Evolutionary conservation across 345 rosid species (phyloP), one percentile per base, ranked within the genome.

Genomic region (Durio zibethinus): DNA sequence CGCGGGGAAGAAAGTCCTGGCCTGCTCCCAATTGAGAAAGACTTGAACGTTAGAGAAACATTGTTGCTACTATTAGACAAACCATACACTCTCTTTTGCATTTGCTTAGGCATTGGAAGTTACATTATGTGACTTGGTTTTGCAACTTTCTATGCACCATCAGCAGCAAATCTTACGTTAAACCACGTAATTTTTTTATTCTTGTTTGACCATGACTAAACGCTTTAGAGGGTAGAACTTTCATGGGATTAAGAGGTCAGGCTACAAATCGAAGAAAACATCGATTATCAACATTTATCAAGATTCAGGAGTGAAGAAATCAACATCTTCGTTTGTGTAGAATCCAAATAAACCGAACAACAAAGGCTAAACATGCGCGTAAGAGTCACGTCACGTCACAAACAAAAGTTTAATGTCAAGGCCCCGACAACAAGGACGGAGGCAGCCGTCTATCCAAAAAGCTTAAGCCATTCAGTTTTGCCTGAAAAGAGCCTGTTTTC

Each of bases 351-450:
- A 68, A 68, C 11, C n/a, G 12, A 21, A 8, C 4, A 70, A 21
- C 31, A 52, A 65, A 9, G 33, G n/a, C 18, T 29, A 6, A 40
- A 63, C 23, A 75, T 59, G 78, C 50, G 78, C 50, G 72, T 43
- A 52, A 78, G 50, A 15, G 43, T 50, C 66, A 56, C 23, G 35
- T 64, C 50, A 43, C 38, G 48, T 62, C 72, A 42, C 29, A 25
- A 70, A 60, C 43, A 38, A 56, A 79, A 57, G 42, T 36, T 40
- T 16, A 14, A 57, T 33, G 72, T 35, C 76, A 14, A 25, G 59
- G 45, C n/a, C 72, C 21, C 84, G 84, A 84, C 84, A 81, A 33
- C 69, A 62, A 65, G 80, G 80, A 81, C 78, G 76, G 61, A 63
- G 45, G n/a, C 72, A 78, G 82, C 78, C 71, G 82, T 78, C 73